Percentiles rank a stretch among this genome's conserved stretches.
Evolutionary conservation across 805 yeast species (phyloP).

Genomic region (Nematodospora valgi): DNA sequence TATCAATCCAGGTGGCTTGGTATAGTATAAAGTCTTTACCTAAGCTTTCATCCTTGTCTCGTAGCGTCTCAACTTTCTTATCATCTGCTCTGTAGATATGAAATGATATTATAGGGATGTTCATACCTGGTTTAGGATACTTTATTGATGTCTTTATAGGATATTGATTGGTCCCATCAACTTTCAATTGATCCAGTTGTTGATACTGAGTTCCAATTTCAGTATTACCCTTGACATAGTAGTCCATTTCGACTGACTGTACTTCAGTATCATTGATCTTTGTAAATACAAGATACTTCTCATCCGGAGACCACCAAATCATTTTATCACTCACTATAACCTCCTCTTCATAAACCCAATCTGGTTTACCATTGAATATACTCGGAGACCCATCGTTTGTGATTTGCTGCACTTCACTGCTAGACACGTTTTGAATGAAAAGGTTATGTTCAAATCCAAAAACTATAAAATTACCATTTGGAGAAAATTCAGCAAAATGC

Average conservation of each 20-base stretch:
- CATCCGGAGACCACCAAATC: slow-evolving; percentile 76
- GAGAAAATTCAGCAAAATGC: slow-evolving; percentile 62
- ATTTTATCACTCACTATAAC: slow-evolving; percentile 55
- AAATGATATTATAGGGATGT: slow-evolving; percentile 53
- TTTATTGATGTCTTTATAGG: slow-evolving; percentile 46
- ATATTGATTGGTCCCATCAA: slow-evolving; percentile 34
- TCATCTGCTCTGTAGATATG: slow-evolving; percentile 34
- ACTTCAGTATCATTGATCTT: slow-evolving; percentile 60
- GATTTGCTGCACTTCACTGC: slow-evolving; percentile 25
- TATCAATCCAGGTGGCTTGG: slow-evolving; percentile 58
- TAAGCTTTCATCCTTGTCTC: slow-evolving; percentile 13
- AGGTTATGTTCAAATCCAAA: slow-evolving; percentile 58
- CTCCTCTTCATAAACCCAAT: slow-evolving; percentile 86
- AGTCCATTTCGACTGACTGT: slow-evolving; percentile 47
- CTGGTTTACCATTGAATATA: slow-evolving; percentile 66
- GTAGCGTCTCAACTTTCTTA: slow-evolving; percentile 2
- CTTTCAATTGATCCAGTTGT: slow-evolving; percentile 9
- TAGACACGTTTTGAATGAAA: slow-evolving; percentile 39
- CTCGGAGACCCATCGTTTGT: slow-evolving; percentile 51
- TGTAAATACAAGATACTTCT: slow-evolving; percentile 50
- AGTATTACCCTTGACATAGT: slow-evolving; percentile 37
- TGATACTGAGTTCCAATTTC: slow-evolving; percentile 13
- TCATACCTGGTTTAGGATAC: slow-evolving; percentile 73
- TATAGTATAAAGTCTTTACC: slow-evolving; percentile 55
- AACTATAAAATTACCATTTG: slow-evolving; percentile 51